Conservation (phyloP, 2,329 filamentous ascomycete genomes). For the Claviceps maximensis region DNA sequence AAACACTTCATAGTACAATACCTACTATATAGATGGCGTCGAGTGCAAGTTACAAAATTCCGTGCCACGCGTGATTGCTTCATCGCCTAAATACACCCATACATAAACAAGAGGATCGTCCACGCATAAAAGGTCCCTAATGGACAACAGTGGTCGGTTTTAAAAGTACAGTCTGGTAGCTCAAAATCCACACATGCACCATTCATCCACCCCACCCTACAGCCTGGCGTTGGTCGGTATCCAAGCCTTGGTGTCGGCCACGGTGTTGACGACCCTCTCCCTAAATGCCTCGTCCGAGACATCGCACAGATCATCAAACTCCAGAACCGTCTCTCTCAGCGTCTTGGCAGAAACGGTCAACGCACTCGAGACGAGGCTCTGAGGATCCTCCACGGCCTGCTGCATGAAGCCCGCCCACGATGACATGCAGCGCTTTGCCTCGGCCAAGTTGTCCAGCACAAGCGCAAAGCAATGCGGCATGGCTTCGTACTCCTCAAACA, state of each 20-base stretch:
- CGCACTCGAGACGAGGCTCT: constrained; percentile 25
- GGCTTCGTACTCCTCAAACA: constrained; percentile 61
- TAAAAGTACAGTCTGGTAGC: too few species aligned
- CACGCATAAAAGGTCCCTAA: too few species aligned
- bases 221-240: constrained; percentile 16
- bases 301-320: constrained; percentile 28
- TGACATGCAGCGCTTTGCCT: constrained; percentile 37
- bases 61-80: too few species aligned
- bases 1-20: too few species aligned
- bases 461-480: constrained; percentile 68
- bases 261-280: constrained; percentile 21
- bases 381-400: constrained; percentile 23
- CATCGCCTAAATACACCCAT: too few species aligned
- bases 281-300: constrained; percentile 30
- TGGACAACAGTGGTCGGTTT: too few species aligned
- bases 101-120: too few species aligned
- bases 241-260: constrained; percentile 9
- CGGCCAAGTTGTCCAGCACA: constrained; percentile 34
- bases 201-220: constrained; percentile 6
- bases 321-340: constrained; percentile 32
- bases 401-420: constrained; percentile 44
- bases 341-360: constrained; percentile 36
- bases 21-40: too few species aligned
- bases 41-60: too few species aligned
- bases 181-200: not conserved